Percentiles rank a stretch among this genome's conserved stretches.
phyloP scores from a whole-genome alignment of 2,329 filamentous ascomycete species.

The Aureobasidium sp. region DNA sequence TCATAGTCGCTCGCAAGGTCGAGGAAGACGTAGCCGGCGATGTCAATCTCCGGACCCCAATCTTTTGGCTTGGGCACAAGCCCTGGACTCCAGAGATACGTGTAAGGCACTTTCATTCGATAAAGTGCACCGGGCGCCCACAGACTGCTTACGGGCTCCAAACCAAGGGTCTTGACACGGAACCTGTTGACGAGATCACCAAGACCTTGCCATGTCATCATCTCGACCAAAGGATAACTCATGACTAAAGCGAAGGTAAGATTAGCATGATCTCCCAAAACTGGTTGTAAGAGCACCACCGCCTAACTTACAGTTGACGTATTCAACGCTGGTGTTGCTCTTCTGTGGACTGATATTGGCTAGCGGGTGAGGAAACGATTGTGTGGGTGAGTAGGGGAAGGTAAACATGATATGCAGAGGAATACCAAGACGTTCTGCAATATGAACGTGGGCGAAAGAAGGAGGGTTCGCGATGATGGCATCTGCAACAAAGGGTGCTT shows the following conservation, averaged over 20 bases:
- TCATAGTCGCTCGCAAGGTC: conserved; percentile 29
- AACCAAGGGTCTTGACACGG: conserved; percentile 56
- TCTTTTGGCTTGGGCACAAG: conserved; percentile 40
- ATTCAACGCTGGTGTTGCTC: conserved; percentile 56
- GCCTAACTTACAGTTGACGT: conserved; percentile 54
- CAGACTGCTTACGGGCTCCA: conserved; percentile 66
- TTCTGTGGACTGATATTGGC: conserved; percentile 58
- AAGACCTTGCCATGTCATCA: conserved; percentile 59
- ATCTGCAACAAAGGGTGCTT: conserved; percentile 58
- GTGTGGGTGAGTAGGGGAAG: conserved; percentile 69
- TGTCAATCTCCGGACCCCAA: conserved; percentile 31
- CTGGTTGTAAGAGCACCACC: too few relatives aligned
- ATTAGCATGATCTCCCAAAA: too few relatives aligned
- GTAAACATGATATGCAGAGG: conserved; percentile 53
- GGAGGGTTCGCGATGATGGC: conserved; percentile 82
- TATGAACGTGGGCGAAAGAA: conserved; percentile 69
- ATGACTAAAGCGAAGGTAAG: conserved; percentile 34
- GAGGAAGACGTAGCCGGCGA: conserved; percentile 30
- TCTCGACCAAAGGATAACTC: conserved; percentile 70
- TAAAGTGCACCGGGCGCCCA: conserved; percentile 71
- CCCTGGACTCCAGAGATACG: conserved; percentile 48
- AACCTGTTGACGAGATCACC: conserved; percentile 73
- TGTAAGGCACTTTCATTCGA: conserved; percentile 65
- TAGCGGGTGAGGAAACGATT: conserved; percentile 67
- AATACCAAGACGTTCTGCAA: conserved; percentile 68